Evolutionary conservation across 176 grass and related monocot species (phyloP).

Genomic region (Hsuehochloa calcarea): DNA sequence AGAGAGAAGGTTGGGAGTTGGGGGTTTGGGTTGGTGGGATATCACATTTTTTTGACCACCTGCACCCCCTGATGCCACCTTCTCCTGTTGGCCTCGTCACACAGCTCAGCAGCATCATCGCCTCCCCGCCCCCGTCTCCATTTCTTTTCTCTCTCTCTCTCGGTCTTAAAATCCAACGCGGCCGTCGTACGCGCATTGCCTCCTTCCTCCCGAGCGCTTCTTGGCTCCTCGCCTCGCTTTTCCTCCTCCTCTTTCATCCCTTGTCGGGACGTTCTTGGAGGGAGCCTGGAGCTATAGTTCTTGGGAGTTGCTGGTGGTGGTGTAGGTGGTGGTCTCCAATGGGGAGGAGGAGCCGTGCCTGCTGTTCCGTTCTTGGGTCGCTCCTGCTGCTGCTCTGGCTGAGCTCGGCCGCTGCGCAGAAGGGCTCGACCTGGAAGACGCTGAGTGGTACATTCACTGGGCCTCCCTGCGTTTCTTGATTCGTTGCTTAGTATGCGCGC

Average conservation of each 20-base stretch:
- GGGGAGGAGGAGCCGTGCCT: conserved; percentile 49
- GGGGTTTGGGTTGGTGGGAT: background rate
- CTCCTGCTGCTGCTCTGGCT: conserved; percentile 34
- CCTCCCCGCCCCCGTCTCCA: conserved; percentile 3
- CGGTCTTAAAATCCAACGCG: conserved; percentile 38
- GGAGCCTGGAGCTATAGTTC: background rate
- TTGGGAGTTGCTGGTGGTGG: conserved; percentile 3
- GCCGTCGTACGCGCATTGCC: conserved; percentile 50
- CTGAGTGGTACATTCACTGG: conserved; percentile 40
- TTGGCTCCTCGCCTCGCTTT: background rate
- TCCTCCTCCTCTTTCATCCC: background rate
- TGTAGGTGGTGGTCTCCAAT: conserved; percentile 32
- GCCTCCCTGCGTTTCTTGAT: background rate
- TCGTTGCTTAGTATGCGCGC: background rate
- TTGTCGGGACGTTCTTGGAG: conserved; percentile 29
- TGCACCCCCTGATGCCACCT: conserved; percentile 35
- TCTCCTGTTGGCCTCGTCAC: conserved; percentile 32
- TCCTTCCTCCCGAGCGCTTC: background rate
- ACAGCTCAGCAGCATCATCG: conserved; percentile 48
- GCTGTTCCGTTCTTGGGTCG: conserved; percentile 39
- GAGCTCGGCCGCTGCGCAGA: conserved; percentile 42
- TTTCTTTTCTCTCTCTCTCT: conserved; percentile 34
- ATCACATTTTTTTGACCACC: conserved; percentile 33
- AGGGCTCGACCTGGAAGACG: conserved; percentile 55
- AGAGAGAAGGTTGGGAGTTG: background rate